A percentile compares a stretch with the other conserved stretches of the same genome.
Evolutionary conservation across 140 eudicot genomes (phyloP).

Genomic region (Bidens hawaiensis): DNA sequence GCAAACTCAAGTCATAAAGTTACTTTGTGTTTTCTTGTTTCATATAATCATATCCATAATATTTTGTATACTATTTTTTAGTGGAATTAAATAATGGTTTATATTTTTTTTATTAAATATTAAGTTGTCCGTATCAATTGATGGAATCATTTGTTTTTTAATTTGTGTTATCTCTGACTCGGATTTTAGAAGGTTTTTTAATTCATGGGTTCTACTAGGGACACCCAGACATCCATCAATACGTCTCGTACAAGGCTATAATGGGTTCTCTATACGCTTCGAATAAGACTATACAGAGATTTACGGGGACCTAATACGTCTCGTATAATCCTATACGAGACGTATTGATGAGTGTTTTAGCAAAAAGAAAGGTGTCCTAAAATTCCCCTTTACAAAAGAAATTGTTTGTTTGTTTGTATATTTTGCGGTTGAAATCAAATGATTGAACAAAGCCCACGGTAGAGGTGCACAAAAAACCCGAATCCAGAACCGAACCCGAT

Average conservation of each 20-base stretch:
- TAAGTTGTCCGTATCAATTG: constrained; percentile 11
- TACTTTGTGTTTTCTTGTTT: constrained; percentile 21
- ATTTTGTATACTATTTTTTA: constrained; percentile 9
- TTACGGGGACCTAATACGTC: too few species aligned
- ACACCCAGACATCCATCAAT: too few species aligned
- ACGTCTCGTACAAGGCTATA: too few species aligned
- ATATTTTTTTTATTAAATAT: background rate
- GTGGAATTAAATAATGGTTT: background rate
- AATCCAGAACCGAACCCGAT: too few species aligned
- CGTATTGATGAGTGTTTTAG: too few species aligned
- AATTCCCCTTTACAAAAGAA: too few species aligned
- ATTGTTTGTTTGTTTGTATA: background rate
- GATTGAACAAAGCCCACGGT: too few species aligned
- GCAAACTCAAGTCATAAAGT: constrained; percentile 54
- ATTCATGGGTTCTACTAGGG: too few species aligned
- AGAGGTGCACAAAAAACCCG: too few species aligned
- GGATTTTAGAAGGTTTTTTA: constrained; percentile 9
- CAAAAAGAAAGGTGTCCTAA: background rate
- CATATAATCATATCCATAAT: constrained; percentile 3
- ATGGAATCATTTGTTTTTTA: constrained; percentile 3
- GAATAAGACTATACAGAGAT: too few species aligned
- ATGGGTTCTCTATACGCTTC: too few species aligned
- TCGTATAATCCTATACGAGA: too few species aligned
- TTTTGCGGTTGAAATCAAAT: constrained; percentile 7
- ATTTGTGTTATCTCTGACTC: constrained; percentile 10